Evolutionary conservation across 2,329 filamentous ascomycete species (phyloP), one percentile per base, ranked within the genome.

Genomic region (Biscogniauxia mediterranea): DNA sequence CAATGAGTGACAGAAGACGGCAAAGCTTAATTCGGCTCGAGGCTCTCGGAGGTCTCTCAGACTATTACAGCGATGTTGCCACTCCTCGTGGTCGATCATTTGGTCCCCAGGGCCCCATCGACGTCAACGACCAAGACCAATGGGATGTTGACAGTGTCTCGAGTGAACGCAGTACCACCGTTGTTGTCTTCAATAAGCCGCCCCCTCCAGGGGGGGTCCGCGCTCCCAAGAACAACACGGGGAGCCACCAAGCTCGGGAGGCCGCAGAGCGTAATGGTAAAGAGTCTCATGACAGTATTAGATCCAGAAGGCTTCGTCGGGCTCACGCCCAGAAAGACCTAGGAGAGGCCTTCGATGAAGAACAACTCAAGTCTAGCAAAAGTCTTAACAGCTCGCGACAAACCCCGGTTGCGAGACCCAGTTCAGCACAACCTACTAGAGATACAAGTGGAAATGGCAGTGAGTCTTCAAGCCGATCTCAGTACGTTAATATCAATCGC

Each of bases 11-110:
- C 49, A 54, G 53, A 51, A 52, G 25, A 53, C 59, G 52, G 28
- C 61, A 67, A 17, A 68, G 64, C 13, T n/a, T 23, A 8, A n/a
- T 63, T 11, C 58, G 65, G 49, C 59, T 66, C 1, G 61, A 64
- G 57, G 55, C 60, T 9, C 58, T 69, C 2, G 65, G 67, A 1
- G 52, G 26, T 19, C 61, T 64, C 23, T 64, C 67, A 11, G 62
- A 55, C 1, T 58, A 54, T 46, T 66, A 66, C 28, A 59, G 66
- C 38, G 58, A 65, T 9, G 60, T 61, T 7, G 58, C 57, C 20
- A 63, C 46, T 52, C 28, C 28, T 32, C 28, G 52, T 59, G 20
- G 42, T 28, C 42, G 20, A 13, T 17, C 57, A 25, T 3, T 58
- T 58, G 2, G 49, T 55, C 11, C 21, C 25, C 23, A 32, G 52